These are phyloP conservation scores for Rhizopus sp. DNA, from an alignment of 371 early-diverging fungal species.

Conservation along the genomic window DNA sequence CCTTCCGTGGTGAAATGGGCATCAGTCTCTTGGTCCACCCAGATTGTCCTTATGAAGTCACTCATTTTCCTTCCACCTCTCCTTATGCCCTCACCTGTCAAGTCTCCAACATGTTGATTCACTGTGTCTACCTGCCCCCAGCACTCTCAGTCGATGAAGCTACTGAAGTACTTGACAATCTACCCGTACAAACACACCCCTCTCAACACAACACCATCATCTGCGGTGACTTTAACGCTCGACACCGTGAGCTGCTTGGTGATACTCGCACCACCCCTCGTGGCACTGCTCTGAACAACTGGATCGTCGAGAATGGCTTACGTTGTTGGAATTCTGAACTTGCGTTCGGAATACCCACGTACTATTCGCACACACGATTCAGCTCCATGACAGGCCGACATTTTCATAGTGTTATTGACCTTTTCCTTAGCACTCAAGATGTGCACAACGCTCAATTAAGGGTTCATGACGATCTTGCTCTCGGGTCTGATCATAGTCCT, in stretches of 20 bases:
- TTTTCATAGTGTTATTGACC: not conserved
- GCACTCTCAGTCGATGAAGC: slow-evolving; percentile 1
- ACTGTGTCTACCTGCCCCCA: slow-evolving; percentile 13
- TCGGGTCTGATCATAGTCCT: slow-evolving; percentile 16
- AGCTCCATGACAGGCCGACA: too few relatives aligned
- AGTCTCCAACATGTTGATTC: slow-evolving; percentile 1
- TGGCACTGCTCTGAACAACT: not conserved
- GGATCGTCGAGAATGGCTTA: not conserved
- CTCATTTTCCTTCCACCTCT: not conserved
- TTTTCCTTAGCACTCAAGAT: slow-evolving; percentile 1
- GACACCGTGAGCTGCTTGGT: slow-evolving; percentile 4
- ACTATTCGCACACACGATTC: not conserved
- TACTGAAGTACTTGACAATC: not conserved
- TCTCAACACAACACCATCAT: slow-evolving; percentile 13
- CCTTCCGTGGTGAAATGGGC: slow-evolving; percentile 8
- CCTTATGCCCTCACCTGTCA: slow-evolving; percentile 9
- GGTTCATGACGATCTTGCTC: slow-evolving; percentile 3
- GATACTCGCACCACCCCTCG: slow-evolving; percentile 6
- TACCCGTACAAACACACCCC: slow-evolving; percentile 5
- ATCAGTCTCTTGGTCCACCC: slow-evolving; percentile 8
- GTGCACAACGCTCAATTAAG: too few relatives aligned
- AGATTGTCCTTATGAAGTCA: not conserved
- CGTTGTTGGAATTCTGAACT: slow-evolving; percentile 5
- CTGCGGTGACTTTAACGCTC: slow-evolving; percentile 19
- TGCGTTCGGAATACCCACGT: slow-evolving; percentile 1